phyloP scores from a whole-genome alignment of 768 basidiomycete species.

The Cystofilobasidium bisporidii region DNA sequence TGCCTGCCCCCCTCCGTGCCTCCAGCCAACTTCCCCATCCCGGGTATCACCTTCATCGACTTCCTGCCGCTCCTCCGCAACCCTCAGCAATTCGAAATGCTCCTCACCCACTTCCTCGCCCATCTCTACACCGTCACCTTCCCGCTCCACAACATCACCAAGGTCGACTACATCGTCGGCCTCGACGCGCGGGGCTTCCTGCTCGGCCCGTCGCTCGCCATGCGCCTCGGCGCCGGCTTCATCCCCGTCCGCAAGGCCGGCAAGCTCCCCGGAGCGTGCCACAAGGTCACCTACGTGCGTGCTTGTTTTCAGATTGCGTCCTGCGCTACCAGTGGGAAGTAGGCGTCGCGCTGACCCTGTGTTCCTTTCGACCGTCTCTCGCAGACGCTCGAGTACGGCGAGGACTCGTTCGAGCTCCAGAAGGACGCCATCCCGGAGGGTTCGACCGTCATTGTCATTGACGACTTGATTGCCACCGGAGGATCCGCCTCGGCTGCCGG shows the following conservation, averaged over 20 bases:
- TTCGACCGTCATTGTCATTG: slow-evolving; percentile 74
- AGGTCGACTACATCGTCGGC: slow-evolving; percentile 85
- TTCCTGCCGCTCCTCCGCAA: slow-evolving; percentile 74
- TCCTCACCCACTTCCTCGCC: slow-evolving; percentile 78
- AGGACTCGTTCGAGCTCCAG: slow-evolving; percentile 98
- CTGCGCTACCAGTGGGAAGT: no score
- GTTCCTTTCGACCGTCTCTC: no score
- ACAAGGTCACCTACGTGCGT: slow-evolving; percentile 52
- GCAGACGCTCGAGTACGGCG: slow-evolving; percentile 59
- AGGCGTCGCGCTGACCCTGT: no score
- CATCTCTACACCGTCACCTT: slow-evolving; percentile 70
- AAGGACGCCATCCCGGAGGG: slow-evolving; percentile 69
- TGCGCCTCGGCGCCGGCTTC: slow-evolving; percentile 83
- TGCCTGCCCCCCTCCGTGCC: background rate
- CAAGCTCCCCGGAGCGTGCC: slow-evolving; percentile 83
- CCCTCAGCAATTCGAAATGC: slow-evolving; percentile 76
- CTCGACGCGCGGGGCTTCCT: slow-evolving; percentile 95
- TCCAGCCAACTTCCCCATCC: slow-evolving; percentile 27
- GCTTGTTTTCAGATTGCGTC: no score
- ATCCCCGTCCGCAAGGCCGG: slow-evolving; percentile 90
- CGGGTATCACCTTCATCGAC: slow-evolving; percentile 89
- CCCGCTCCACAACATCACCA: slow-evolving; percentile 45
- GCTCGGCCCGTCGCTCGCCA: slow-evolving; percentile 81
- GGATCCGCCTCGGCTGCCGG: slow-evolving; percentile 91
- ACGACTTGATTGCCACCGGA: slow-evolving; percentile 94